Evolutionary conservation across 2,329 filamentous ascomycete species (phyloP), one percentile per base, ranked within the genome.

Genomic region (Podosphaera xanthii): DNA sequence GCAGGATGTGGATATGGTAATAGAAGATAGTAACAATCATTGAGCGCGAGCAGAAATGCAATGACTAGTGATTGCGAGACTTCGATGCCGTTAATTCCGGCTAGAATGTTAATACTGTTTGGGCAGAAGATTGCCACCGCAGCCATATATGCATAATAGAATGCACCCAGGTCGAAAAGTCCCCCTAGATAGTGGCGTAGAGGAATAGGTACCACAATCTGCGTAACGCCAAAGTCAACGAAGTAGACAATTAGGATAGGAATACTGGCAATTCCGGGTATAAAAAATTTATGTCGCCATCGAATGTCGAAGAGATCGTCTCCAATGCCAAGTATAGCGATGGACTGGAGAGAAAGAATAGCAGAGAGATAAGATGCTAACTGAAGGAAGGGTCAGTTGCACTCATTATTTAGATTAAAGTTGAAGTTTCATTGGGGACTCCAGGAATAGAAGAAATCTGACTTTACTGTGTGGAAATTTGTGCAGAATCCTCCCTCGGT

Each of bases 91-190:
- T 98, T 98, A 72, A 98, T 87, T n/a, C 92, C 92, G 0, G 92
- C 92, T n/a, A 98, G 76, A 73, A 98, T 98, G 75, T 98, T 98
- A 79, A 98, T 98, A 71, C 88, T 89, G 74, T 98, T 97, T 5
- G 92, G 90, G 65, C 89, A 94, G 75, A 98, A 98, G 71, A 98
- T 98, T 69, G 91, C 87, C 65, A 98, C 80, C 60, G 86, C 84
- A 58, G 88, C 87, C 92, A 98, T 98, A 77, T 97, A 98, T 68
- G 84, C 74, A 73, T 98, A 98, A 78, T 98, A 98, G 60, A 87
- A 74, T 69, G 80, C 72, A 38, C 84, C 85, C 6, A 97, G 80
- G 70, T 97, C 83, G 69, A 97, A 77, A 56, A 96, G 79, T 61
- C 69, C 69, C 38, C 90, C 90, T 7, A 96, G 76, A 68, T 92